Evolutionary conservation across 2,329 filamentous ascomycete genomes (phyloP).

Genomic region (Colletotrichum kahawae): DNA sequence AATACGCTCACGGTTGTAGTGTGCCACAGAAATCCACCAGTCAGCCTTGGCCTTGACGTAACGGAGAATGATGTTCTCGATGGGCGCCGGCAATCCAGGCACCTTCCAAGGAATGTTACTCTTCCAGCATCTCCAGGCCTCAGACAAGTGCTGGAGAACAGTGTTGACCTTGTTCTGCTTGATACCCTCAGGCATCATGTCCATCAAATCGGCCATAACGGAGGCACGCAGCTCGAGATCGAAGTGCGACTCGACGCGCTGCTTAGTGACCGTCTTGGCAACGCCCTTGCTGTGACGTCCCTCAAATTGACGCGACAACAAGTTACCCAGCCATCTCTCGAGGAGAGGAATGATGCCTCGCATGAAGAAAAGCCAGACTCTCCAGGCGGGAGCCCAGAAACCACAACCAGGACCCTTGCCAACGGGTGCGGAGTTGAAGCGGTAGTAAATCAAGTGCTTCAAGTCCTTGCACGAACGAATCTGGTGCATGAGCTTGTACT

Average conservation of each 20-base stretch:
- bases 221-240: slow-evolving; percentile 96
- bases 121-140: slow-evolving; percentile 99
- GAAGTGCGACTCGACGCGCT: slow-evolving; percentile 98
- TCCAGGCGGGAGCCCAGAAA: slow-evolving; percentile 98
- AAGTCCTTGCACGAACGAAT: slow-evolving; percentile 98
- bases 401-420: slow-evolving; percentile 97
- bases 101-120: slow-evolving; percentile 99
- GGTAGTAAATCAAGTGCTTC: slow-evolving; percentile 99
- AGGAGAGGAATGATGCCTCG: slow-evolving; percentile 95
- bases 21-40: slow-evolving; percentile 99
- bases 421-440: slow-evolving; percentile 95
- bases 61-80: slow-evolving; percentile 97
- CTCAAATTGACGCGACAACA: slow-evolving; percentile 96
- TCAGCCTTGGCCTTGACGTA: slow-evolving; percentile 99
- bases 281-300: slow-evolving; percentile 98
- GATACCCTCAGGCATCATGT: slow-evolving; percentile 99
- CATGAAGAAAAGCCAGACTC: slow-evolving; percentile 99
- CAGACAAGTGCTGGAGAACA: slow-evolving; percentile 93
- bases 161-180: slow-evolving; percentile 99
- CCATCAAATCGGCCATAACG: slow-evolving; percentile 98
- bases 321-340: slow-evolving; percentile 95
- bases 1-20: slow-evolving; percentile 98
- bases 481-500: slow-evolving; percentile 99
- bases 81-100: slow-evolving; percentile 91
- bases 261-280: slow-evolving; percentile 98